phyloP scores from a whole-genome alignment of 371 early-diverging fungal genomes.

The Syncephalastrum sp. region DNA sequence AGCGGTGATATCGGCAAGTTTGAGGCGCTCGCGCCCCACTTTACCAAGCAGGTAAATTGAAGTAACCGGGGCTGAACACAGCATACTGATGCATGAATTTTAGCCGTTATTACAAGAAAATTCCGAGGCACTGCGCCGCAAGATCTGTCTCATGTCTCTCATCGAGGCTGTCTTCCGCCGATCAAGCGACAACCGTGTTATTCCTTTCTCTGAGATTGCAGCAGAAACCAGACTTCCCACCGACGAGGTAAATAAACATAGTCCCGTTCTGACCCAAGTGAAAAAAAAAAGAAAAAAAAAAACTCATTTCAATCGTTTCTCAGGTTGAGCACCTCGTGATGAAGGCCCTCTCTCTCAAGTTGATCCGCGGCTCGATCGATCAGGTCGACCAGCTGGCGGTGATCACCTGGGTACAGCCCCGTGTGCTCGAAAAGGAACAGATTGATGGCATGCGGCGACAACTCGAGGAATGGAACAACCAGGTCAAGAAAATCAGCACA shows the following conservation, averaged over 20 bases:
- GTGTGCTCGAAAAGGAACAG: conserved; percentile 89
- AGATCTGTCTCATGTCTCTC: conserved; percentile 95
- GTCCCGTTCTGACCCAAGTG: no score
- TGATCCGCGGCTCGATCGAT: conserved; percentile 94
- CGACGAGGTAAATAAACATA: conserved; percentile 52
- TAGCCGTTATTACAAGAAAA: conserved; percentile 79
- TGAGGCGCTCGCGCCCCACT: conserved; percentile 75
- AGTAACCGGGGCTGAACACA: background rate
- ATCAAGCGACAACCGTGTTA: conserved; percentile 74
- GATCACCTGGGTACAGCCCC: conserved; percentile 96
- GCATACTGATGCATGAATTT: conserved; percentile 6
- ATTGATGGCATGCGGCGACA: conserved; percentile 75
- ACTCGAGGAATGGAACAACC: conserved; percentile 54
- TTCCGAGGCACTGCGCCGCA: conserved; percentile 79
- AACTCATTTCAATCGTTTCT: conserved; percentile 1
- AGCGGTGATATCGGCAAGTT: conserved; percentile 91
- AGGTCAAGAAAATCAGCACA: conserved; percentile 56
- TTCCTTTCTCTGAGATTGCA: conserved; percentile 86
- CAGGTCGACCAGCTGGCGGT: conserved; percentile 87
- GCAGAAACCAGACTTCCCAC: conserved; percentile 81
- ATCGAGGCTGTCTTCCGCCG: conserved; percentile 93
- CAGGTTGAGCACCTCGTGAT: conserved; percentile 96
- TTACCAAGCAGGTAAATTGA: conserved; percentile 65
- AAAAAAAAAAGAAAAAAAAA: no score
- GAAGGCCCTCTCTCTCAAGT: conserved; percentile 91